Evolutionary conservation across 768 basidiomycete species (phyloP), one percentile per base, ranked within the genome.

Genomic region (Terana coerulea): DNA sequence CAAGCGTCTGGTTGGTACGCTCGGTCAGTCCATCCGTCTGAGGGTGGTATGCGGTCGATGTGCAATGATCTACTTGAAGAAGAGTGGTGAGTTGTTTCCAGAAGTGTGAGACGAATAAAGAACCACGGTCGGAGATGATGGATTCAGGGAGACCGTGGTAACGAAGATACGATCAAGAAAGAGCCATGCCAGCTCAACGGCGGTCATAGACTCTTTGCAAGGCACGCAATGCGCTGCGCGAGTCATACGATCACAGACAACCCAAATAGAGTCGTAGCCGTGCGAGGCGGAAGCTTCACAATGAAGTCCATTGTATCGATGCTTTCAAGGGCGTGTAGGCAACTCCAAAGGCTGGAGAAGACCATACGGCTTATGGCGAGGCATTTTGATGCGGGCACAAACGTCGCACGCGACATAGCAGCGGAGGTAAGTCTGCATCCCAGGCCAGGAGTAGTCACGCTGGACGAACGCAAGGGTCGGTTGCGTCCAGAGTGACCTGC

Each of bases 401-500:
- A 45, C 48, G 7, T 64, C 58, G 57, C 71, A 72, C 3, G 61
- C 50, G 31, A 72, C 64, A 56, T 73, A 74, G 30, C 51, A 22
- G 5, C 58, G 40, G 24, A 74, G 56, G 44, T 60, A 63, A 9
- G 41, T 41, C 17, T 50, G 41, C 28, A 69, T 54, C 2, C 53
- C 45, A 1, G 65, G 75, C 75, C 75, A 79, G 2, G 63, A 72
- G 56, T 70, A 78, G 35, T 75, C 61, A 4, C 67, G 61, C 0
- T 34, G 37, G 3, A 78, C 53, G 1, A 68, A 50, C 3, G 65
- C 55, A 8, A 61, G 47, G 0, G 75, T 78, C 14, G 60, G 2
- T 51, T 55, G 11, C 57, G 62, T 3, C 77, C 76, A 6, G 66
- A 72, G 46, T 79, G 77, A 11, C 77, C 75, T 25, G 66, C 64